A percentile compares a stretch with the other conserved stretches of the same genome.
These are phyloP conservation scores for Spencermartinsiella europaea DNA, from an alignment of 805 yeast genomes.

Conservation along the genomic window DNA sequence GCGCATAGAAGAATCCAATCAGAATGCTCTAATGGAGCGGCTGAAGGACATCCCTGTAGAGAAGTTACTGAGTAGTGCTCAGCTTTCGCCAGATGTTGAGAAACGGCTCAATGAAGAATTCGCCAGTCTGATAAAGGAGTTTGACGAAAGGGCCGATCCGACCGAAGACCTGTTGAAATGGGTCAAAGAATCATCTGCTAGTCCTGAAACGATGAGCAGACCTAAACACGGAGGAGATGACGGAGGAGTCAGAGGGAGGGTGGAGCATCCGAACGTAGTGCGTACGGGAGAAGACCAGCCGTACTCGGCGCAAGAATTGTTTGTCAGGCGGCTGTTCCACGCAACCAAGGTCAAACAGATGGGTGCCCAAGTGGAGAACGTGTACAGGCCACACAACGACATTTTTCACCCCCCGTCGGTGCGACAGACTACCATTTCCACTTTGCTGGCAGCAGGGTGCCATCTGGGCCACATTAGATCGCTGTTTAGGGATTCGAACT, in stretches of 20 bases:
- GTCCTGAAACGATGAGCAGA: not conserved
- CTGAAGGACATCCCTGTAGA: slow-evolving; percentile 2
- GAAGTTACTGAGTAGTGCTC: slow-evolving; percentile 8
- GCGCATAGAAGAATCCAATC: no score
- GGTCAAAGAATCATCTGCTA: slow-evolving; percentile 8
- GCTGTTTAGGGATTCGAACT: slow-evolving; percentile 64
- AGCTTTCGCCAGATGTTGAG: slow-evolving; percentile 30
- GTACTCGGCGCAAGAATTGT: slow-evolving; percentile 73
- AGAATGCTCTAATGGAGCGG: not conserved
- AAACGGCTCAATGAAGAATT: slow-evolving; percentile 27
- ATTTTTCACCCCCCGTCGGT: slow-evolving; percentile 53
- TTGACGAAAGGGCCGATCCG: slow-evolving; percentile 26
- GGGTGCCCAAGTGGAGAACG: slow-evolving; percentile 59
- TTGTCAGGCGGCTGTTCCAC: slow-evolving; percentile 66
- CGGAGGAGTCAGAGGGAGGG: slow-evolving; percentile 20
- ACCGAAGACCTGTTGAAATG: slow-evolving; percentile 18
- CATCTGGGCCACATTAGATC: slow-evolving; percentile 90
- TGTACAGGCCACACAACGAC: slow-evolving; percentile 67
- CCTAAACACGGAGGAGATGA: not conserved
- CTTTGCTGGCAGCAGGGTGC: slow-evolving; percentile 84
- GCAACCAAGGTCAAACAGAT: slow-evolving; percentile 47
- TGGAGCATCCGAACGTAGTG: slow-evolving; percentile 54
- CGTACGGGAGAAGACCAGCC: slow-evolving; percentile 58
- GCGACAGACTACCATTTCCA: slow-evolving; percentile 57
- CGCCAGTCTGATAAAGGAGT: slow-evolving; percentile 24